Percentiles rank a stretch among this genome's conserved stretches.
phyloP scores from a whole-genome alignment of 495 filamentous ascomycete species.

The Physcia stellaris region DNA sequence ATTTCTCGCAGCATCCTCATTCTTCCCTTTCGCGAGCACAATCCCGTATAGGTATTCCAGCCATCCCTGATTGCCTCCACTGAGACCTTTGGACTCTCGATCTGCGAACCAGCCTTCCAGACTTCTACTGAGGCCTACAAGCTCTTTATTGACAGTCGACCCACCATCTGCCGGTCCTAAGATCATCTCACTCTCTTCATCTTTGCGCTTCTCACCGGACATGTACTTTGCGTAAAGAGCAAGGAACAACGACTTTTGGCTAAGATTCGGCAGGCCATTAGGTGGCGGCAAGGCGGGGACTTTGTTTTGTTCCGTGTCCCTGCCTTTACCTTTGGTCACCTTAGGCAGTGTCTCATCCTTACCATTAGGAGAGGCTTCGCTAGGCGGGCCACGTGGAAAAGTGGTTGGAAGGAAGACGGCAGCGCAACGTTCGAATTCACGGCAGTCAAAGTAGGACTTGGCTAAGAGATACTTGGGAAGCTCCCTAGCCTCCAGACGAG shows the following conservation, averaged over 20 bases:
- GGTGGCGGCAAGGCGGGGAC: constrained; percentile 20
- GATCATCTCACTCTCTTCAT: constrained; percentile 96
- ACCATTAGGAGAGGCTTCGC: constrained; percentile 30
- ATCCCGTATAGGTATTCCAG: constrained; percentile 94
- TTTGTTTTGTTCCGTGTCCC: constrained; percentile 15
- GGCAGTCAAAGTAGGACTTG: constrained; percentile 90
- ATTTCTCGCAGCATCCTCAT: constrained; percentile 65
- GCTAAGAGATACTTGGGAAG: constrained; percentile 74
- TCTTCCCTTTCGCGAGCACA: constrained; percentile 79
- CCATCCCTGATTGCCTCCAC: constrained; percentile 70
- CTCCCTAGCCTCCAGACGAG: constrained; percentile 65
- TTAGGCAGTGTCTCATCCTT: constrained; percentile 26
- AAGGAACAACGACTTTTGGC: constrained; percentile 86
- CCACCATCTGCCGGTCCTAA: constrained; percentile 85
- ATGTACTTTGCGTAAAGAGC: constrained; percentile 86
- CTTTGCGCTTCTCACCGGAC: constrained; percentile 86
- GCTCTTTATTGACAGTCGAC: constrained; percentile 66
- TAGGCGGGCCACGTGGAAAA: constrained; percentile 46
- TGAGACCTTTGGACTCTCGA: constrained; percentile 39
- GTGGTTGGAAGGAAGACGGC: constrained; percentile 73
- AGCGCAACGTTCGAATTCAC: constrained; percentile 88
- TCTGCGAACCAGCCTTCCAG: constrained; percentile 66
- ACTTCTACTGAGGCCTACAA: constrained; percentile 56
- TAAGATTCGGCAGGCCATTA: constrained; percentile 43
- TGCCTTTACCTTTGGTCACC: constrained; percentile 43